These are phyloP conservation scores for Penstemon barbatus DNA, from an alignment of 257 asterid species.

Conservation along the genomic window DNA sequence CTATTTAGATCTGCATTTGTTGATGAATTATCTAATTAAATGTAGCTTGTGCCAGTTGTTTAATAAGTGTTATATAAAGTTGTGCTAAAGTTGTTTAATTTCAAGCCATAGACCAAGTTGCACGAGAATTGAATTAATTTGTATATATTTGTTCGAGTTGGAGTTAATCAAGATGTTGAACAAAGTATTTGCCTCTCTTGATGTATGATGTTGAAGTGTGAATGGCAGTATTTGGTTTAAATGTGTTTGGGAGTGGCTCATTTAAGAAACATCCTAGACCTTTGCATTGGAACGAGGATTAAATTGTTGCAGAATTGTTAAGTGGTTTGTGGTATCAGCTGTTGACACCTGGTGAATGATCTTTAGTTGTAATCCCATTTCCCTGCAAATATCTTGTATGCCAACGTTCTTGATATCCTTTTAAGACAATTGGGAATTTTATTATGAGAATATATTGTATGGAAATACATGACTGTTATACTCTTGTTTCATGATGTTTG, in stretches of 20 bases:
- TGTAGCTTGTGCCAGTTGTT: neutral
- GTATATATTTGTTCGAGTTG: neutral
- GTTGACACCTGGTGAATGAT: neutral
- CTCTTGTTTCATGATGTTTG: neutral
- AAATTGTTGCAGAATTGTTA: neutral
- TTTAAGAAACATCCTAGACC: neutral
- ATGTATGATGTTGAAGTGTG: neutral
- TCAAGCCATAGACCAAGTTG: no score
- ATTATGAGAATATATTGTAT: neutral
- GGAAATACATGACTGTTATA: neutral
- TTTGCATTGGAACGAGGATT: constrained; percentile 7
- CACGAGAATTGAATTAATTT: no score
- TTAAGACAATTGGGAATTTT: neutral
- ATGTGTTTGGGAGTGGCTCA: neutral
- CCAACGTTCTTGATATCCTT: neutral
- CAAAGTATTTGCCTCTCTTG: neutral
- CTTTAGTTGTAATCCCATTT: neutral
- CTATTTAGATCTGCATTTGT: neutral
- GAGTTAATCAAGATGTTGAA: neutral
- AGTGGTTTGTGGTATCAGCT: neutral
- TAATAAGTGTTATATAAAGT: neutral
- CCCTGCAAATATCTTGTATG: neutral
- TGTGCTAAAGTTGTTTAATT: neutral
- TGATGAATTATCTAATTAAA: neutral
- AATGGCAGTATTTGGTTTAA: neutral